Base-by-base conservation (phyloP, 192 early-diverging fungal species). In the Podila epicladia region DNA sequence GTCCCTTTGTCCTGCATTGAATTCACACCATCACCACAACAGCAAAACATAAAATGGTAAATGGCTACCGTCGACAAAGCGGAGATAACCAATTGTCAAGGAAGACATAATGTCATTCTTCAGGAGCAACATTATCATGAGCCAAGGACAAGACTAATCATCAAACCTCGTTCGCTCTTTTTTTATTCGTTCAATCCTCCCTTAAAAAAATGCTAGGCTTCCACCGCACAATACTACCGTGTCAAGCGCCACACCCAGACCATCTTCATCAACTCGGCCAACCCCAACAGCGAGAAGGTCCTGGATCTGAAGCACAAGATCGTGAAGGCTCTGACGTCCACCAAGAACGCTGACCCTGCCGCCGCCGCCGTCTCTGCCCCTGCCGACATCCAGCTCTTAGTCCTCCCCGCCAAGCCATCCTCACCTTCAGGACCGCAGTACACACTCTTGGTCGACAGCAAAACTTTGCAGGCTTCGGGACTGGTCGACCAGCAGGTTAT, bases 221-320 rank as follows among this genome's bases (percentile, higher is more conserved):
- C 45, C 5, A 71, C 64, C 33, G 60, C 66, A 9, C 76, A 79
- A 49, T 72, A 69, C 41, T 79, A 72, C 57, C 59, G 76, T n/a
- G 76, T 79, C 32, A 79, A 79, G 60, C 76, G 76, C 35, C 32
- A 79, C 31, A 72, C 58, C 11, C 69, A 72, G 20, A 79, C 71
- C 20, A 68, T 79, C 45, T 79, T 79, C 37, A 68, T 79, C 62
- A 79, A 79, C 58, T 72, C 28, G 15, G 26, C 76, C 15, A 64
- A 67, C 19, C 76, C 76, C 31, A 68, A 24, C 22, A 63, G 35
- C 9, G 76, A 79, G 22, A 72, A 65, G 5, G 65, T 79, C 17
- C 32, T 62, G 19, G 45, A 59, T 3, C 66, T 79, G 26, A 79
- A 79, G 45, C 69, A 79, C 28, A 66, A 68, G 20, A 32, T 78